Evolutionary conservation across 2,329 filamentous ascomycete genomes (phyloP), one percentile per base, ranked within the genome.

Genomic region (Trichoderma sp.): DNA sequence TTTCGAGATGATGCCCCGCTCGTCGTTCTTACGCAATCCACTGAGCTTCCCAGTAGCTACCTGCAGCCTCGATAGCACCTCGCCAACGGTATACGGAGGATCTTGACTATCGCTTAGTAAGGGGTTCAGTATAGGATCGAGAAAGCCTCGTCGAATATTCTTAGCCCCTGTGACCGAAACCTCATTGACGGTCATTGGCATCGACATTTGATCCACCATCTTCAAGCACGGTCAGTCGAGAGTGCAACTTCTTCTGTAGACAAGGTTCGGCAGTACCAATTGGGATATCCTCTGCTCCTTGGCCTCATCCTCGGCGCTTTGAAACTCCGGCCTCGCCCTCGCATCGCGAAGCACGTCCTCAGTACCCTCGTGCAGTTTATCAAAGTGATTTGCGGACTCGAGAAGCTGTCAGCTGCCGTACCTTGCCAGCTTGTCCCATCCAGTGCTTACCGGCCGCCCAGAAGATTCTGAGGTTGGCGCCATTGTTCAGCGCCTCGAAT

Each of bases 151-250:
- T 72, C 96, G 89, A n/a, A 95, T 97, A 77, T 96, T 90, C 71
- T 87, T 86, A 56, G 93, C 93, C 77, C 94, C 92, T 71, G 96
- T 88, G 71, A 99, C 85, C 74, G 92, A 89, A 77, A 99, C 88
- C 56, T 93, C 92, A 74, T 92, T 92, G 78, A 99, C 91, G 16
- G 93, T 93, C 75, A 96, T 92, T 52, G 96, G 95, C 69, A 96
- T 88, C 55, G 92, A 92, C 73, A 91, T 91, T 79, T 98, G 97
- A 80, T 92, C 88, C 73, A 89, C 73, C 72, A 81, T 77, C 80
- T 81, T 67, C 3, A 8, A 55, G 27, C 5, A 35, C 5, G n/a
- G 63, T 79, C 70, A 79, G 72, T 27, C 57, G 58, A 58, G 64
- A 43, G 35, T 56, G 21, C 24, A 5, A 14, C 19, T 16, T 19